A percentile compares a stretch with the other conserved stretches of the same genome.
Evolutionary conservation across 192 early-diverging fungal genomes (phyloP).

Genomic region (Dimargaris xerosporica): DNA sequence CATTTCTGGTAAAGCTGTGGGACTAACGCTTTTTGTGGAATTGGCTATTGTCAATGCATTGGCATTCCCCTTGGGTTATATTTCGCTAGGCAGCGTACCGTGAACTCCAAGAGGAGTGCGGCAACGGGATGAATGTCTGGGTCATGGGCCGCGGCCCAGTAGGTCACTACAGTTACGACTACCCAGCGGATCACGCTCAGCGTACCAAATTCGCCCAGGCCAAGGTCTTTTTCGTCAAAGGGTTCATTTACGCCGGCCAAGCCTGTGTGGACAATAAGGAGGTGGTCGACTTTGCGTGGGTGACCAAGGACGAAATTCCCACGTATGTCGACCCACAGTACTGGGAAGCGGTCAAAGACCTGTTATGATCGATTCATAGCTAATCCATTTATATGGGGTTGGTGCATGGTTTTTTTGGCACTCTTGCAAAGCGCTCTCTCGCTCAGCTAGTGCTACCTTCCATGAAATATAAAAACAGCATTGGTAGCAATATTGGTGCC

Average conservation of each 20-base stretch:
- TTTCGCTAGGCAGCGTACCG: conserved; percentile 41
- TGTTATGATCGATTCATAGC: conserved; percentile 16
- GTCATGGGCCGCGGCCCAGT: conserved; percentile 56
- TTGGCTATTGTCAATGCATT: not conserved
- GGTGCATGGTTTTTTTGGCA: no score
- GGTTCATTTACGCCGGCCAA: conserved; percentile 52
- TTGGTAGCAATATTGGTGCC: no score
- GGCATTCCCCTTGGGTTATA: not conserved
- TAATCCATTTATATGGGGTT: no score
- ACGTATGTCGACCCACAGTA: conserved; percentile 31
- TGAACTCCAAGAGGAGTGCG: conserved; percentile 45
- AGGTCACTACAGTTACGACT: conserved; percentile 38
- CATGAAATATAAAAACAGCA: no score
- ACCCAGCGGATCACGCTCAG: conserved; percentile 14
- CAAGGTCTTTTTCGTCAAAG: conserved; percentile 61
- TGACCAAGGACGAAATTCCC: conserved; percentile 50
- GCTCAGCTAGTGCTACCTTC: no score
- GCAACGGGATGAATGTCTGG: conserved; percentile 56
- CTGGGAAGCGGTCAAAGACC: conserved; percentile 33
- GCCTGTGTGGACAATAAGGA: conserved; percentile 37
- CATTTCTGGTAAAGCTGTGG: no score
- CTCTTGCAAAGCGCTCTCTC: no score
- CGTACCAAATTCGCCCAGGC: conserved; percentile 11
- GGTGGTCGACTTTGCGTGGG: conserved; percentile 54
- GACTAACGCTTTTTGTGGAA: not conserved